Percentiles rank a stretch among this genome's conserved stretches.
phyloP scores from a whole-genome alignment of 768 basidiomycete species.

The Gloeophyllum trabeum region DNA sequence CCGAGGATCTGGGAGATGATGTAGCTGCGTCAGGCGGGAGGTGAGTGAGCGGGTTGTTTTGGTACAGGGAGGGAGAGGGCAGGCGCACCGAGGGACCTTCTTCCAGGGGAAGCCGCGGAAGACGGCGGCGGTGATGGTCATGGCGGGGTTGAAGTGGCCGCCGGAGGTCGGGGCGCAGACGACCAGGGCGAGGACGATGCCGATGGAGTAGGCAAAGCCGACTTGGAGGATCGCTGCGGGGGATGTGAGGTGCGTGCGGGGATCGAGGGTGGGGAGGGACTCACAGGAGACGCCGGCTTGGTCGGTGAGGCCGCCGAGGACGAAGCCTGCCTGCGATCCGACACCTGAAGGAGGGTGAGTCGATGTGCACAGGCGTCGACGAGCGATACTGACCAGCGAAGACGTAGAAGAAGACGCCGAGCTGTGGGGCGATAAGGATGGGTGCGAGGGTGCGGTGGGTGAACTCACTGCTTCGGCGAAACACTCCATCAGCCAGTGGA shows the following conservation, averaged over 20 bases:
- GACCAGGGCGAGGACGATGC: slow-evolving; percentile 46
- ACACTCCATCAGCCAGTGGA: slow-evolving; percentile 46
- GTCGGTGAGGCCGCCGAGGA: slow-evolving; percentile 33
- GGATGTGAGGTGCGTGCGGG: neutral
- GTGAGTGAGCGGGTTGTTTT: too few relatives aligned
- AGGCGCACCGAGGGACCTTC: slow-evolving; percentile 3
- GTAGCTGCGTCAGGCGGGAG: slow-evolving; percentile 11
- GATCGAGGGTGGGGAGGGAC: slow-evolving; percentile 11
- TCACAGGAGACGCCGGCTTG: slow-evolving; percentile 36
- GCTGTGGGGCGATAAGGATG: slow-evolving; percentile 17
- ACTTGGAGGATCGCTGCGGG: slow-evolving; percentile 40
- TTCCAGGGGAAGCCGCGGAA: slow-evolving; percentile 2
- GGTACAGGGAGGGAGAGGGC: neutral
- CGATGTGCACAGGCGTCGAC: neutral
- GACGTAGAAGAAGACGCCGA: slow-evolving; percentile 53
- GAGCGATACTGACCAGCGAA: slow-evolving; percentile 17
- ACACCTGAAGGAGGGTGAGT: slow-evolving; percentile 21
- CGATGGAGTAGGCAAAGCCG: slow-evolving; percentile 45
- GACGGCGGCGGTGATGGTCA: slow-evolving; percentile 1
- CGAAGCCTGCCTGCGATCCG: slow-evolving; percentile 39
- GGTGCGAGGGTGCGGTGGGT: neutral
- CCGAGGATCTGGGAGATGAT: slow-evolving; percentile 21
- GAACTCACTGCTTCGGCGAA: slow-evolving; percentile 46
- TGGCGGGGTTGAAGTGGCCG: slow-evolving; percentile 40
- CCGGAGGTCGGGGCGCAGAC: slow-evolving; percentile 44